A percentile compares a stretch with the other conserved stretches of the same genome.
Conservation (phyloP, 805 yeast genomes). For the Wickerhamiella cacticola region DNA sequence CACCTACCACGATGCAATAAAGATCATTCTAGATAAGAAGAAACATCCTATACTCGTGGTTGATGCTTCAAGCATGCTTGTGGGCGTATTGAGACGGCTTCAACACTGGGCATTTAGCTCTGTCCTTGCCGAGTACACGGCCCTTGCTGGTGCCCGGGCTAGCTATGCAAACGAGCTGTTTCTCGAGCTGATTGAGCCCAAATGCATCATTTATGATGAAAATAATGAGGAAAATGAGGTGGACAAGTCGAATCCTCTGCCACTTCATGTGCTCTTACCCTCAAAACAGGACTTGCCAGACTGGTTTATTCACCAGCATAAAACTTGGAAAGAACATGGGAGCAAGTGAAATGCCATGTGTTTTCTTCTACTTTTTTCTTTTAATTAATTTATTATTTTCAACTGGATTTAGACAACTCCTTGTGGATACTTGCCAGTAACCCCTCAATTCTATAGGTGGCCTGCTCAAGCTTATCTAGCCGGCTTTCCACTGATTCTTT, state of each 20-base stretch:
- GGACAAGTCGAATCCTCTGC: slow-evolving; percentile 18
- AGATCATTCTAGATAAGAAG: slow-evolving; percentile 46
- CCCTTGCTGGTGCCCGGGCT: slow-evolving; percentile 57
- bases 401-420: neutral
- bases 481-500: neutral
- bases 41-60: slow-evolving; percentile 61
- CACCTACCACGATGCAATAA: slow-evolving; percentile 53
- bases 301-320: slow-evolving; percentile 61
- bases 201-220: slow-evolving; percentile 2
- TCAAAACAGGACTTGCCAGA: slow-evolving; percentile 50
- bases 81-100: slow-evolving; percentile 69
- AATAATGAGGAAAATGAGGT: slow-evolving; percentile 12
- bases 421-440: neutral
- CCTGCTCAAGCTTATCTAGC: slow-evolving; percentile 4
- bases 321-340: slow-evolving; percentile 29
- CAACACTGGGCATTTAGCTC: slow-evolving; percentile 86
- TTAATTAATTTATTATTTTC: neutral
- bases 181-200: slow-evolving; percentile 54
- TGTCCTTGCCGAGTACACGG: slow-evolving; percentile 71
- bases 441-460: slow-evolving; percentile 3
- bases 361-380: neutral
- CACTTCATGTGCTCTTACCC: slow-evolving; percentile 37
- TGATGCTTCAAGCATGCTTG: slow-evolving; percentile 66
- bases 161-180: slow-evolving; percentile 75
- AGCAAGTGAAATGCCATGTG: neutral